These are phyloP conservation scores for Wallacemonas sp. DNA, from an alignment of 208 protist species.

Conservation along the genomic window DNA sequence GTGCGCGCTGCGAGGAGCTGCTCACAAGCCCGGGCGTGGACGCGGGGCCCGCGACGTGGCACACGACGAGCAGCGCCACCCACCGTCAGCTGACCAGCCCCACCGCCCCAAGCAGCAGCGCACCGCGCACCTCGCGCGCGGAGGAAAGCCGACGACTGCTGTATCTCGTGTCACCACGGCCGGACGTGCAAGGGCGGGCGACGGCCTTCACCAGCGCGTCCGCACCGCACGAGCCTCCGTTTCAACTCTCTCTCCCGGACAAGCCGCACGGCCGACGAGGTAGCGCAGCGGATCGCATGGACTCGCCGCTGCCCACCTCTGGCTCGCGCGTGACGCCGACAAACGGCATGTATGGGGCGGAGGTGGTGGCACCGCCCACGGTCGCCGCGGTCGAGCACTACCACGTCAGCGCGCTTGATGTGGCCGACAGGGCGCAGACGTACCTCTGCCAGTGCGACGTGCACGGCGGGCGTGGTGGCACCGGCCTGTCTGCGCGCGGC, in stretches of 20 bases:
- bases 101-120: background rate
- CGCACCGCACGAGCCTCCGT: background rate
- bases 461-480: constrained; percentile 28
- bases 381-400: background rate
- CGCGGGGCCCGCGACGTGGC: background rate
- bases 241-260: background rate
- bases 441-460: constrained; percentile 43
- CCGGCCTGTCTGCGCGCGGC: constrained; percentile 24
- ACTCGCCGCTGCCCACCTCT: background rate
- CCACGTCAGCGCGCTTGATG: constrained; percentile 23
- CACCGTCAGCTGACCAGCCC: background rate
- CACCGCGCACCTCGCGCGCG: background rate
- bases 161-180: background rate
- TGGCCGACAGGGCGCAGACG: constrained; percentile 14
- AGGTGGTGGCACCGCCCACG: background rate
- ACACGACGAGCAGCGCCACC: background rate
- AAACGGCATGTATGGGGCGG: background rate
- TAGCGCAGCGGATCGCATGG: background rate
- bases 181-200: background rate
- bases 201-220: background rate
- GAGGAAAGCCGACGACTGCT: constrained; percentile 2
- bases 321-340: background rate
- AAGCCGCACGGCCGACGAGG: background rate
- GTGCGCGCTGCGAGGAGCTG: constrained; percentile 26
- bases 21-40: constrained; percentile 1